phyloP scores from a whole-genome alignment of 208 protist species.

The Phytomonas sp. region DNA sequence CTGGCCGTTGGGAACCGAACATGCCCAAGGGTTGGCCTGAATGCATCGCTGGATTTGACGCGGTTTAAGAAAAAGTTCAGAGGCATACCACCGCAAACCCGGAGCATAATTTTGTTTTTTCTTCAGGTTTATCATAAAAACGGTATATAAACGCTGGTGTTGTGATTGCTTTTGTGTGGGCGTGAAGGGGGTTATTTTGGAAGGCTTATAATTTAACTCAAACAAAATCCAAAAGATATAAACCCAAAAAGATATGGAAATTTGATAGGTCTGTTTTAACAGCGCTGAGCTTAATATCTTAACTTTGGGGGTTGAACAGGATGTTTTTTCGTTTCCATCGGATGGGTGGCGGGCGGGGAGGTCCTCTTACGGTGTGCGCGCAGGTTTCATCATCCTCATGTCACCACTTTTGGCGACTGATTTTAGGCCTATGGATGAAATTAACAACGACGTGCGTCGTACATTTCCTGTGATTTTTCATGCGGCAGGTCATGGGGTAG shows the following conservation, averaged over 20 bases:
- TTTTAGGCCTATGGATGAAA: not conserved
- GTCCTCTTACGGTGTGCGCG: not conserved
- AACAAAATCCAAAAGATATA: not conserved
- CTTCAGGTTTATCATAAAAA: not conserved
- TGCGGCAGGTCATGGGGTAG: not conserved
- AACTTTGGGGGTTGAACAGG: not conserved
- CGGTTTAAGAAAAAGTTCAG: no score
- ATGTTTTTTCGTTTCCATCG: not conserved
- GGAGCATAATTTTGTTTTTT: not conserved
- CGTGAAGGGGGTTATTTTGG: not conserved
- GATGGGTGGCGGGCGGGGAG: not conserved
- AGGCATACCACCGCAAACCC: not conserved
- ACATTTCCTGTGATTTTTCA: not conserved
- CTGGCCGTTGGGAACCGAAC: not conserved
- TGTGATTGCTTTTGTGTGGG: not conserved
- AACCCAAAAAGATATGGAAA: not conserved
- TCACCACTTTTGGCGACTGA: not conserved
- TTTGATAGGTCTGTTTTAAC: not conserved
- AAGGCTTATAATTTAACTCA: not conserved
- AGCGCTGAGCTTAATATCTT: not conserved
- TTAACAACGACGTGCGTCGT: not conserved
- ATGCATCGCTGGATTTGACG: not conserved
- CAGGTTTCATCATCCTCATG: not conserved
- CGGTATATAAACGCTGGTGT: not conserved
- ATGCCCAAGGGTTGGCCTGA: not conserved